Evolutionary conservation across 2,329 filamentous ascomycete species (phyloP).

Genomic region (Colletotrichum higginsianum): DNA sequence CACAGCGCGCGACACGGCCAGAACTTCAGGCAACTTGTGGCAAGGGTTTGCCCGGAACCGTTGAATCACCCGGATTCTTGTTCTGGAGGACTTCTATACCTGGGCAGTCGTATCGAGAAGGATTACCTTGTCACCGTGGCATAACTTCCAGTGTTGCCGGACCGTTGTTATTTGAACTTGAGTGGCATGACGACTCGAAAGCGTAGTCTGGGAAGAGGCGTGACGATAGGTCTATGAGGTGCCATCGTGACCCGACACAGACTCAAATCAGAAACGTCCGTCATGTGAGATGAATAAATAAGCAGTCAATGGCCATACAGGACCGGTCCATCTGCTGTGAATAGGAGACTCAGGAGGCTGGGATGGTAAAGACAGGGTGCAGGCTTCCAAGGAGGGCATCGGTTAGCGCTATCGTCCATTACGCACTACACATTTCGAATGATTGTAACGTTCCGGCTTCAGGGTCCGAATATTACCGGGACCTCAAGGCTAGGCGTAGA

Average conservation of each 20-base stretch:
- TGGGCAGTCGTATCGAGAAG: slow-evolving; percentile 8
- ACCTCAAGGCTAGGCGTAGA: slow-evolving; percentile 13
- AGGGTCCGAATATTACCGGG: slow-evolving; percentile 26
- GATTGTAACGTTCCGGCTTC: slow-evolving; percentile 35
- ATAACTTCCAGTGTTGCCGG: slow-evolving; percentile 7
- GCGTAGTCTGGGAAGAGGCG: slow-evolving; percentile 23
- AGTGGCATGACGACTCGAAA: slow-evolving; percentile 40
- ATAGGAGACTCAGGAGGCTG: neutral
- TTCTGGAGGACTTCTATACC: slow-evolving; percentile 36
- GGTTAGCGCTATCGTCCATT: neutral
- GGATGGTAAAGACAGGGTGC: neutral
- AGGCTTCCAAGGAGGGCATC: neutral
- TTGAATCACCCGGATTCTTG: slow-evolving; percentile 25
- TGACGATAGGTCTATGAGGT: slow-evolving; percentile 9
- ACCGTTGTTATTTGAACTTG: slow-evolving; percentile 31
- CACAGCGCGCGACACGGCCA: slow-evolving; percentile 10
- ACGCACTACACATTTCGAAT: slow-evolving; percentile 9
- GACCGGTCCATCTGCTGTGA: slow-evolving; percentile 6
- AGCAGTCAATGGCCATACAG: slow-evolving; percentile 11
- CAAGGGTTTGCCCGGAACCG: slow-evolving; percentile 19
- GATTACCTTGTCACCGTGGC: slow-evolving; percentile 12
- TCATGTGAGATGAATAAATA: slow-evolving; percentile 19
- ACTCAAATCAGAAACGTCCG: slow-evolving; percentile 10
- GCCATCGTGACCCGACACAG: slow-evolving; percentile 25
- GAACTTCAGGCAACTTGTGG: slow-evolving; percentile 22